Percentiles rank a stretch among this genome's conserved stretches.
phyloP scores from a whole-genome alignment of 495 filamentous ascomycete genomes.

The Letharia lupina region DNA sequence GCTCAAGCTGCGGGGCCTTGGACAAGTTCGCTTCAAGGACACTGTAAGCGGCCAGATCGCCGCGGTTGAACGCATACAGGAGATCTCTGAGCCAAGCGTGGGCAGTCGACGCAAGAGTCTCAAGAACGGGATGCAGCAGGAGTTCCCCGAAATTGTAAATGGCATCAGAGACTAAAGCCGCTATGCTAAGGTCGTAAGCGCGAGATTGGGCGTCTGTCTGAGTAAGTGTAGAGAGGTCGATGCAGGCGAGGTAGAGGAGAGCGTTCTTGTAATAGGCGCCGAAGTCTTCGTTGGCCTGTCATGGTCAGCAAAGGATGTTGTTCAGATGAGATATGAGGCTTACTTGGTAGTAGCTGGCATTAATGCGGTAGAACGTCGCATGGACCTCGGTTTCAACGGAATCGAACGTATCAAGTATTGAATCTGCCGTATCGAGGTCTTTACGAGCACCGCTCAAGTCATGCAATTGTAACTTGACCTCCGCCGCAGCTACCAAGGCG shows the following conservation, averaged over 20 bases:
- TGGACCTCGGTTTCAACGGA: conserved; percentile 93
- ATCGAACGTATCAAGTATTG: conserved; percentile 83
- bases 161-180: conserved; percentile 81
- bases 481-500: conserved; percentile 82
- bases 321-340: conserved; percentile 20
- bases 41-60: conserved; percentile 81
- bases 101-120: conserved; percentile 59
- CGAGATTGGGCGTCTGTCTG: conserved; percentile 63
- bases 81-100: conserved; percentile 85
- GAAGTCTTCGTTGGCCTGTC: conserved; percentile 67
- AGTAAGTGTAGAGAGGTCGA: conserved; percentile 67
- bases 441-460: conserved; percentile 70
- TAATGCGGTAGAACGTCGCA: conserved; percentile 91
- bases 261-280: conserved; percentile 94
- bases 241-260: conserved; percentile 95
- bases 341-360: conserved; percentile 83
- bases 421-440: conserved; percentile 80
- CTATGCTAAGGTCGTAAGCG: conserved; percentile 87
- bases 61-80: conserved; percentile 94
- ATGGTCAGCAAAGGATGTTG: conserved; percentile 16
- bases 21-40: conserved; percentile 67
- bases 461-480: conserved; percentile 69
- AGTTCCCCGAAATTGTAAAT: conserved; percentile 99
- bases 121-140: conserved; percentile 90
- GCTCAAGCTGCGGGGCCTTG: conserved; percentile 66